Conservation (phyloP, 2,329 filamentous ascomycete species). For the Paecilomyces dactylethromorphus region DNA sequence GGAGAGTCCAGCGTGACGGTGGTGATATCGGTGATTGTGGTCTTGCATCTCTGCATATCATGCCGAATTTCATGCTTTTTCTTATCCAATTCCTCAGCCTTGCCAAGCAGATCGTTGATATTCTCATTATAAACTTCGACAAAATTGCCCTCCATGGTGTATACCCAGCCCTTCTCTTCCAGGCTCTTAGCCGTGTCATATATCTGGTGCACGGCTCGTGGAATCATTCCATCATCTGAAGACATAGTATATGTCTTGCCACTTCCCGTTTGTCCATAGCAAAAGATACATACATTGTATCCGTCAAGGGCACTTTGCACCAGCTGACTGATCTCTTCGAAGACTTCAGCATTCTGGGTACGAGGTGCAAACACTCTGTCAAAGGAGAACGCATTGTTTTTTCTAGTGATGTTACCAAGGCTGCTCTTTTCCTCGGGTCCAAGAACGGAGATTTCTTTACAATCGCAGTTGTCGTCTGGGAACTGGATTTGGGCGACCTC, state of each 20-base stretch:
- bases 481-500: constrained; percentile 69
- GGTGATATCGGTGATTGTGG: constrained; percentile 72
- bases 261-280: constrained; percentile 94
- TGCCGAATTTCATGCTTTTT: constrained; percentile 87
- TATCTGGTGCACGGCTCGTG: constrained; percentile 85
- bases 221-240: constrained; percentile 86
- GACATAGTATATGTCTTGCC: constrained; percentile 98
- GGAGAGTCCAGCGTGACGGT: constrained; percentile 72
- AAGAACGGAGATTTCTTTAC: constrained; percentile 76
- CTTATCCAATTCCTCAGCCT: constrained; percentile 63
- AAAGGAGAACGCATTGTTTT: constrained; percentile 81
- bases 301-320: constrained; percentile 95
- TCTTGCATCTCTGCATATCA: constrained; percentile 74
- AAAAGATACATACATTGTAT: constrained; percentile 98
- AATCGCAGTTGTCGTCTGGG: constrained; percentile 72
- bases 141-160: constrained; percentile 90
- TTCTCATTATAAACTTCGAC: constrained; percentile 99
- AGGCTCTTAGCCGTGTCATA: constrained; percentile 79
- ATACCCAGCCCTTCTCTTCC: constrained; percentile 87
- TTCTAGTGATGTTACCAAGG: constrained; percentile 66
- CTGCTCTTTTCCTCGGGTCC: constrained; percentile 80
- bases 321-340: constrained; percentile 92
- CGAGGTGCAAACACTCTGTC: constrained; percentile 82
- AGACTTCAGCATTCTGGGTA: constrained; percentile 76
- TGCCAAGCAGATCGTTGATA: constrained; percentile 78